phyloP scores from a whole-genome alignment of 2,329 filamentous ascomycete species.

The Chrysoporthe deuterocubensis region DNA sequence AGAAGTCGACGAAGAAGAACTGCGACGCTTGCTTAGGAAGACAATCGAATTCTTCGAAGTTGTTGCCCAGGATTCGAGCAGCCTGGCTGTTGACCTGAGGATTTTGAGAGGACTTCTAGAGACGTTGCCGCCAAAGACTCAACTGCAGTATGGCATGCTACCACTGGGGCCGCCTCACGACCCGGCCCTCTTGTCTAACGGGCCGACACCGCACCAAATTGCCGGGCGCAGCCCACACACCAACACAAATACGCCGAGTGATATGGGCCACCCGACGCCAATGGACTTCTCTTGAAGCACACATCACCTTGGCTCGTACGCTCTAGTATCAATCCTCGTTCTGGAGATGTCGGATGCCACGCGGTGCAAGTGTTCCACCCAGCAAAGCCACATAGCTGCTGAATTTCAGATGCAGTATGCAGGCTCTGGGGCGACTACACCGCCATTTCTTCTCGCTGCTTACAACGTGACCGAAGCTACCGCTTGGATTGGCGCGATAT shows the following conservation, averaged over 20 bases:
- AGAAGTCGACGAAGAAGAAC: slow-evolving; percentile 58
- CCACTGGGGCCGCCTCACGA: slow-evolving; percentile 22
- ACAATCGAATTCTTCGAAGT: slow-evolving; percentile 79
- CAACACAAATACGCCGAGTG: slow-evolving; percentile 17
- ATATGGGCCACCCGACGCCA: slow-evolving; percentile 22
- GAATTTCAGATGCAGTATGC: not conserved
- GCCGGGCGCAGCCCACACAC: slow-evolving; percentile 18
- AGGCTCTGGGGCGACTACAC: not conserved
- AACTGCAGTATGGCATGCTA: slow-evolving; percentile 8
- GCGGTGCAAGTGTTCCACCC: not conserved
- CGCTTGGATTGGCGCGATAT: not conserved
- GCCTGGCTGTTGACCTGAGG: slow-evolving; percentile 72
- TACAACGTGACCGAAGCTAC: slow-evolving; percentile 1
- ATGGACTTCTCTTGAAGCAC: slow-evolving; percentile 22
- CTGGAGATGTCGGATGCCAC: not conserved
- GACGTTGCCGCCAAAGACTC: slow-evolving; percentile 40
- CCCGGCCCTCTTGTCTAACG: slow-evolving; percentile 11
- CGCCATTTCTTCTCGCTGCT: not conserved
- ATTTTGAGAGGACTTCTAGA: slow-evolving; percentile 66
- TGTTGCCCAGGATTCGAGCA: slow-evolving; percentile 73
- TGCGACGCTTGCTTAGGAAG: slow-evolving; percentile 66
- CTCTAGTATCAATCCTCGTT: not conserved
- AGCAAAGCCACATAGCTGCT: not conserved
- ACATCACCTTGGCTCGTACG: not conserved
- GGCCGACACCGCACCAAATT: slow-evolving; percentile 18